Base-by-base conservation (phyloP, 345 rosid species). In the Jatropha curcas region DNA sequence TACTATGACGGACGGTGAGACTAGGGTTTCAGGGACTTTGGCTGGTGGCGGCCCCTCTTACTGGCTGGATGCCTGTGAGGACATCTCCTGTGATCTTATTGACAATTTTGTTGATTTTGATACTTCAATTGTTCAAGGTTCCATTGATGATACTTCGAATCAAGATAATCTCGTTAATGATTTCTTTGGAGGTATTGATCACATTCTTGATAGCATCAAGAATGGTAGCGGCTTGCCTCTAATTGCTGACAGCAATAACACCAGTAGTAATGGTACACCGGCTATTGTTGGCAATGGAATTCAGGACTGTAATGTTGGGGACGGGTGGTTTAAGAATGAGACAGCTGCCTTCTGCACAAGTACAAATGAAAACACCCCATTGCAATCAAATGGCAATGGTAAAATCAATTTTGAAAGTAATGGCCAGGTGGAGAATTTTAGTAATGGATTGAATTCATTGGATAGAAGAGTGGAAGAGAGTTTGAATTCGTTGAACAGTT, bases 11-110 rank as follows among this genome's bases (percentile, higher is more conserved):
- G 97, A 78, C 80, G 86, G 72, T 51, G 91, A 71, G 68, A 56
- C 35, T 86, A 83, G 77, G 84, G 85, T 70, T 81, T 72, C 82
- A 22, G 84, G 63, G 25, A 45, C 55, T 22, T 77, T n/a, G 8
- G 85, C 59, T 9, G 72, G 58, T 43, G 87, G 60, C 28, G 86
- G 81, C 67, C 80, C 89, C 20, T 94, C 99, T 20, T 95, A 95
- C 84, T 95, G 99, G 99, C 79, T 95, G 39, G 98, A 92, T 81
- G 97, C 97, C 30, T 89, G 94, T 33, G 99, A 92, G 77, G 98
- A 91, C 75, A 80, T 89, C 48, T 72, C 93, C 4, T 86, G 90
- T 78, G 96, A 93, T 71, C 75, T 88, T 34, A 82, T 90, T 27
- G 89, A 75, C 56, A 91, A 90, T 65, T 84, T 94, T 67, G 86